Conservation (phyloP, 2,329 filamentous ascomycete genomes). For the Diaporthe aspalathi region DNA sequence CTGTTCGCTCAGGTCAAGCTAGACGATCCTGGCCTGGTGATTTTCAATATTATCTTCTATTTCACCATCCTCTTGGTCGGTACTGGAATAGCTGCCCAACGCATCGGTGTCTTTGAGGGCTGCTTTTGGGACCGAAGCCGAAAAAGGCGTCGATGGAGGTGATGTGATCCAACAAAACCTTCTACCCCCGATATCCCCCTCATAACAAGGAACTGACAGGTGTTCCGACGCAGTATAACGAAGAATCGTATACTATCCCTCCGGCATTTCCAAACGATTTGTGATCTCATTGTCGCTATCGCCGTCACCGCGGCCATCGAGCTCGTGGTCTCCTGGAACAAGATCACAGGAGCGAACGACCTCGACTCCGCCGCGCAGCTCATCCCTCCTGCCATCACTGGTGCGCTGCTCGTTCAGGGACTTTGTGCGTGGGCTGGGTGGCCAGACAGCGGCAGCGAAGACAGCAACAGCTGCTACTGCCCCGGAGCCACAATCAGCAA, state of each 20-base stretch:
- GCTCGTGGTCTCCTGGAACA: conserved; percentile 42
- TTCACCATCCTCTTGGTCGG: conserved; percentile 40
- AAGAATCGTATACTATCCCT: conserved; percentile 35
- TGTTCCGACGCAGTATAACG: conserved; percentile 26
- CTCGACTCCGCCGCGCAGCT: conserved; percentile 44
- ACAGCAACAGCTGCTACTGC: not conserved
- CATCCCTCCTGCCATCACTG: conserved; percentile 37
- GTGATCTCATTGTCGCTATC: conserved; percentile 40
- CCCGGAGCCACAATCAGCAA: not conserved
- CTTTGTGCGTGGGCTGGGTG: conserved; percentile 30
- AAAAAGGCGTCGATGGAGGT: conserved; percentile 35
- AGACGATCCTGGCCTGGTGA: conserved; percentile 36
- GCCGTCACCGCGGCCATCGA: conserved; percentile 42
- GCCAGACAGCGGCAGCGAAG: conserved; percentile 13
- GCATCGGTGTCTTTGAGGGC: conserved; percentile 28
- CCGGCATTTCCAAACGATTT: conserved; percentile 41
- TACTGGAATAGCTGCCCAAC: conserved; percentile 9
- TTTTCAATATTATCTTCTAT: conserved; percentile 38
- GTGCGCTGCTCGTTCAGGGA: conserved; percentile 30
- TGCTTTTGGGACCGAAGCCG: conserved; percentile 30
- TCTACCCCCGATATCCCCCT: too few relatives aligned
- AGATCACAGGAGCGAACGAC: conserved; percentile 44
- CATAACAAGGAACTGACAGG: not conserved
- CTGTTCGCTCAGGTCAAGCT: conserved; percentile 40
- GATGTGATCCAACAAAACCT: not conserved